phyloP scores from a whole-genome alignment of 371 early-diverging fungal genomes.

The Thermomucor indicae-seudaticae region DNA sequence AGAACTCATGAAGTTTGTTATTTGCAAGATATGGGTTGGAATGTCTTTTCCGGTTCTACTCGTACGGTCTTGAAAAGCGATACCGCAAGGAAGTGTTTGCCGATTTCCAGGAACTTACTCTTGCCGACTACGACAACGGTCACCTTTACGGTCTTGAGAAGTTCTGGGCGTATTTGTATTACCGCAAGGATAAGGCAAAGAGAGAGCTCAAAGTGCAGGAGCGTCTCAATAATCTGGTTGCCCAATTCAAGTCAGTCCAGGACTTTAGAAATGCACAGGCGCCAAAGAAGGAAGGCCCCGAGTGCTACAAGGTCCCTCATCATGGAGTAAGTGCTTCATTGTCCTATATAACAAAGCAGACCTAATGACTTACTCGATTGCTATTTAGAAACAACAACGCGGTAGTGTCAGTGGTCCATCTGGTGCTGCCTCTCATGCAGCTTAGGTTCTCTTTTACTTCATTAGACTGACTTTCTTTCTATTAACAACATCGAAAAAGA shows the following conservation, averaged over 20 bases:
- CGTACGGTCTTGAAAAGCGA: slow-evolving; percentile 90
- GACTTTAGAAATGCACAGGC: slow-evolving; percentile 64
- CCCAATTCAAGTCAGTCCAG: slow-evolving; percentile 63
- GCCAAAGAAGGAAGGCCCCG: slow-evolving; percentile 21
- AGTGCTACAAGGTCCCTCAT: slow-evolving; percentile 36
- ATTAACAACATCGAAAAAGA: too few species aligned
- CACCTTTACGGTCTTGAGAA: slow-evolving; percentile 92
- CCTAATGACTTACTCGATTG: neutral
- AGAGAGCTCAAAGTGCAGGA: slow-evolving; percentile 64
- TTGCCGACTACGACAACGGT: slow-evolving; percentile 70
- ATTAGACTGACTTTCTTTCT: too few species aligned
- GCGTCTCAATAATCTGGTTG: slow-evolving; percentile 59
- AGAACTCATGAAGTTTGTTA: too few species aligned
- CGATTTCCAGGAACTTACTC: slow-evolving; percentile 85
- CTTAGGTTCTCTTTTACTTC: neutral
- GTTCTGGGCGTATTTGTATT: slow-evolving; percentile 94
- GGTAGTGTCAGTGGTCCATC: slow-evolving; percentile 42
- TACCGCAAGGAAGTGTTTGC: slow-evolving; percentile 82
- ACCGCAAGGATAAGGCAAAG: slow-evolving; percentile 81
- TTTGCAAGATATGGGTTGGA: slow-evolving; percentile 87
- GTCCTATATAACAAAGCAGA: neutral
- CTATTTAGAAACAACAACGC: slow-evolving; percentile 25
- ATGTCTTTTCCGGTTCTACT: slow-evolving; percentile 95
- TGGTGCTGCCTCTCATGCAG: slow-evolving; percentile 6
- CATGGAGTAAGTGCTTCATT: slow-evolving; percentile 38